Evolutionary conservation across 345 rosid species (phyloP), one percentile per base, ranked within the genome.

Genomic region (Tarenaya hassleriana): DNA sequence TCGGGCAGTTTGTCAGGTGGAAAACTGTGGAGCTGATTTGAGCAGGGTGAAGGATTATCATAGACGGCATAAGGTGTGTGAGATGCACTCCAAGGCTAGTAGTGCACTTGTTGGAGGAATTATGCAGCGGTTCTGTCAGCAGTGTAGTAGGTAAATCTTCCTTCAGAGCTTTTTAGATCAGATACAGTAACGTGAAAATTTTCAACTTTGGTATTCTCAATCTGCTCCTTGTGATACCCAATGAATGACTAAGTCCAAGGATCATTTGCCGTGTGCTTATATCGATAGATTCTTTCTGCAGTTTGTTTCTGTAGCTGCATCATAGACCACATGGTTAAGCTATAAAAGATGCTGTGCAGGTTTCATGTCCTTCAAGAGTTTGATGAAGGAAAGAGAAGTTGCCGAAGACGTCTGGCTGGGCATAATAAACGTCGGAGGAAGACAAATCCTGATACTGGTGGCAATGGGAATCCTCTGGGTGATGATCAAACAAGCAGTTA

Each of bases 41-140:
- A 82, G 86, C 67, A 73, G 50, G 45, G 91, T 94, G 16, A 88
- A 94, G 81, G 99, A 94, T 69, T 94, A 94, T 67, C 97, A 94
- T 57, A 77, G 97, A 63, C 75, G 97, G 11, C 97, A 94, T 69
- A 88, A 94, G 75, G 99, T 94, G 3, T 94, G 99, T 63, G 86
- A 88, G 81, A 62, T 80, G 82, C 99, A 94, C 73, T 88, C 99
- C 37, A 94, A 94, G 63, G 92, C 92, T 55, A 76, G 67, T 55
- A 86, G 77, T 62, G 97, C 99, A 0, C 75, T 83, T 16, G 97
- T 94, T 14, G 95, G 92, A 54, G 81, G 75, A 52, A 74, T 73
- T 16, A 76, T 94, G 97, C 99, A 94, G 81, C 86, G 99, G 24
- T 94, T 94, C 62, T 94, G 99, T 75, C 99, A 94, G 75, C 99